Evolutionary conservation across 2,329 filamentous ascomycete species (phyloP).

Genomic region (Seiridium unicorne): DNA sequence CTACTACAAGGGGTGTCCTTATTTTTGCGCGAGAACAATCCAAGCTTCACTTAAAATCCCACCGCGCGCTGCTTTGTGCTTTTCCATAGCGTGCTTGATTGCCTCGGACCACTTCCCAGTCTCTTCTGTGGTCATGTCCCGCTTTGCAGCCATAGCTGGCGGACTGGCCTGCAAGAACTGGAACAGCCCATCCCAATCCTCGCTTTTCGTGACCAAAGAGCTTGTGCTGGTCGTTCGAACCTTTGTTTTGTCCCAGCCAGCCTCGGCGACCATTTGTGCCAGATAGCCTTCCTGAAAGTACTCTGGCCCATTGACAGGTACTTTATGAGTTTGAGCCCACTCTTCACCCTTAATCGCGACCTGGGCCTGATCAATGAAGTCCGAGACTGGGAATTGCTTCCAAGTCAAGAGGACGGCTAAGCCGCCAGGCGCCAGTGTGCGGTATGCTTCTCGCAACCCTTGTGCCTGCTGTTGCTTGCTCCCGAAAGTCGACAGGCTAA

Average conservation of each 20-base stretch:
- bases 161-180: constrained; percentile 18
- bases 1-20: background rate
- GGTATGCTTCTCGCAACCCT: constrained; percentile 25
- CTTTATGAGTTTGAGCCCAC: constrained; percentile 23
- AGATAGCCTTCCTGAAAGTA: constrained; percentile 22
- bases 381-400: constrained; percentile 21
- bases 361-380: constrained; percentile 26
- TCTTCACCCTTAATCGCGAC: constrained; percentile 3
- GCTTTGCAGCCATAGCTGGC: constrained; percentile 17
- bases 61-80: constrained; percentile 15
- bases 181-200: constrained; percentile 17
- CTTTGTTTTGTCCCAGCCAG: constrained; percentile 12
- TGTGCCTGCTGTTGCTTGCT: constrained; percentile 14
- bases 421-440: constrained; percentile 26
- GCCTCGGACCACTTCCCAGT: constrained; percentile 18
- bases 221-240: background rate
- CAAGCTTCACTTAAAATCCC: constrained; percentile 21
- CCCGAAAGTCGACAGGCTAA: constrained; percentile 27
- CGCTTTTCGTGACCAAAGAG: constrained; percentile 12
- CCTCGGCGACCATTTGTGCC: constrained; percentile 15
- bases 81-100: constrained; percentile 15
- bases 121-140: constrained; percentile 20
- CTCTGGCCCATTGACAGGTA: constrained; percentile 22
- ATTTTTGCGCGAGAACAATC: constrained; percentile 21
- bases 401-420: constrained; percentile 21